A percentile compares a stretch with the other conserved stretches of the same genome.
phyloP scores from a whole-genome alignment of 2,329 filamentous ascomycete genomes.

The Colletotrichum karsti region DNA sequence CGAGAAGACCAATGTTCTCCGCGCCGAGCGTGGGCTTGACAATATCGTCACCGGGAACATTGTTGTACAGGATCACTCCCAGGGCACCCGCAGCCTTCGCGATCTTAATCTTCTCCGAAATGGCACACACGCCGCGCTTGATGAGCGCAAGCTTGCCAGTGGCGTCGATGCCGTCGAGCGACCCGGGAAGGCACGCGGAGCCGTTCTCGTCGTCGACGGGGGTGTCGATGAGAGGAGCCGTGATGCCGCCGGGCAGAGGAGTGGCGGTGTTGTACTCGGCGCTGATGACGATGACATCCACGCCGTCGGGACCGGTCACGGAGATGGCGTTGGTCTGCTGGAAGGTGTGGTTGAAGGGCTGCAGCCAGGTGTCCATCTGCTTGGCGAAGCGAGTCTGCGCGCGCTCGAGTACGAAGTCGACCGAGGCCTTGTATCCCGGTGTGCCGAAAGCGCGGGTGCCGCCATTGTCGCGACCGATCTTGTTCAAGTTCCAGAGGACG shows the following conservation, averaged over 20 bases:
- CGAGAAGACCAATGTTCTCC: slow-evolving; percentile 42
- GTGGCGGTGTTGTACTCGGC: slow-evolving; percentile 56
- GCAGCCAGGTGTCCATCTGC: slow-evolving; percentile 49
- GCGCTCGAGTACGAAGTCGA: slow-evolving; percentile 55
- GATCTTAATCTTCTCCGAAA: slow-evolving; percentile 51
- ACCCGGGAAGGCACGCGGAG: slow-evolving; percentile 49
- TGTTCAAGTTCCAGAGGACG: slow-evolving; percentile 55
- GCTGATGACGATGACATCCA: slow-evolving; percentile 49
- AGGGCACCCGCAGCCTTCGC: slow-evolving; percentile 50
- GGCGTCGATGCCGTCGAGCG: slow-evolving; percentile 52
- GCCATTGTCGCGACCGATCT: slow-evolving; percentile 56
- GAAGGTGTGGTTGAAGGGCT: slow-evolving; percentile 47
- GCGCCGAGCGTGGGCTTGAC: slow-evolving; percentile 63
- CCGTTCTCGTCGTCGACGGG: slow-evolving; percentile 47
- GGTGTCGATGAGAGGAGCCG: slow-evolving; percentile 43
- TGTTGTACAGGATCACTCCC: slow-evolving; percentile 68
- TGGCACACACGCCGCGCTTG: slow-evolving; percentile 51
- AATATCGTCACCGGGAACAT: slow-evolving; percentile 52
- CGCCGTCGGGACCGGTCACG: slow-evolving; percentile 53
- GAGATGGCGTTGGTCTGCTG: slow-evolving; percentile 50
- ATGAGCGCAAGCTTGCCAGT: slow-evolving; percentile 53
- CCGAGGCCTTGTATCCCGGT: slow-evolving; percentile 58
- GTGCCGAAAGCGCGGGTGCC: slow-evolving; percentile 62
- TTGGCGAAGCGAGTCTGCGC: slow-evolving; percentile 40
- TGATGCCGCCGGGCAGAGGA: slow-evolving; percentile 44